phyloP scores from a whole-genome alignment of 306 rosid species.

The Trichosanthes cucumerina region DNA sequence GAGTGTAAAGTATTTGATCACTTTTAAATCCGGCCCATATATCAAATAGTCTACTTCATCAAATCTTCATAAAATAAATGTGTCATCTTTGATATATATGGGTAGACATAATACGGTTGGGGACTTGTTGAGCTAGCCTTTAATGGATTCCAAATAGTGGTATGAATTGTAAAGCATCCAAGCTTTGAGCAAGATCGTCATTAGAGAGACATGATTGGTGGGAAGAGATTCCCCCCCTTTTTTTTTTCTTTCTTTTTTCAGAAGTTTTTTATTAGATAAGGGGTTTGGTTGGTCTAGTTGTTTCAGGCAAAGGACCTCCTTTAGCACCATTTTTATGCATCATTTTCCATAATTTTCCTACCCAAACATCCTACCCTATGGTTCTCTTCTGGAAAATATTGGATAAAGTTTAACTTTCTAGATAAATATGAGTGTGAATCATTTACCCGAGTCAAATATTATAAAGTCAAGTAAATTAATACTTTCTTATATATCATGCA shows the following conservation, averaged over 20 bases:
- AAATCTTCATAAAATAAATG: background rate
- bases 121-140: background rate
- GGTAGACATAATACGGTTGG: background rate
- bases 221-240: background rate
- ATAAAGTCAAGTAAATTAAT: too few relatives aligned
- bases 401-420: background rate
- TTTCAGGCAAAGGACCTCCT: background rate
- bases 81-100: background rate
- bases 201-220: background rate
- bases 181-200: background rate
- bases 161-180: conserved; percentile 7
- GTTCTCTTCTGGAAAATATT: background rate
- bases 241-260: background rate
- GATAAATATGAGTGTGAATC: background rate
- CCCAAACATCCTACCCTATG: background rate
- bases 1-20: background rate
- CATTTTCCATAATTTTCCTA: background rate
- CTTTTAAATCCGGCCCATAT: background rate
- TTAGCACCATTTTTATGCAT: background rate
- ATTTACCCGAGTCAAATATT: background rate
- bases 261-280: background rate
- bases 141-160: background rate
- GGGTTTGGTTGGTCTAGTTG: background rate
- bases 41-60: background rate
- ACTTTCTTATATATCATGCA: too few relatives aligned